Evolutionary conservation across 2,329 filamentous ascomycete genomes (phyloP), one percentile per base, ranked within the genome.

Genomic region (Talaromyces sp.): DNA sequence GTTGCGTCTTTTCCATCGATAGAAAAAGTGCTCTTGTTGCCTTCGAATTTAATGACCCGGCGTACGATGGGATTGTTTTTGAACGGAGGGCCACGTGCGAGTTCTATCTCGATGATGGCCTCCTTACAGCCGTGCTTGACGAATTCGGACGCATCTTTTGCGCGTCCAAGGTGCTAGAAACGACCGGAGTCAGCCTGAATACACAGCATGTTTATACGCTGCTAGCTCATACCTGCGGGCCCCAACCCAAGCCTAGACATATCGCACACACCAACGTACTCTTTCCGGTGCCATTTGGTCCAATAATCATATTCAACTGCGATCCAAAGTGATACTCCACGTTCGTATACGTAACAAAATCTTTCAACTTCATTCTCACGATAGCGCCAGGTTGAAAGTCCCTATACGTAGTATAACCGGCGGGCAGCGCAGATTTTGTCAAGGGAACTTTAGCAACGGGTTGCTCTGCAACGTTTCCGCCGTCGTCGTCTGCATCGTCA

Each of bases 261-360:
- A 99, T 96, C 45, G 94, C 94, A 74, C 94, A 99, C 43, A 99
- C 93, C 25, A 99, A 80, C 0, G 94, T 97, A 75, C 93, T 97
- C 76, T 99, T 99, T 57, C 94, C 94, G 0, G 94, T 97, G 35
- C 94, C 94, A 68, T 99, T 99, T n/a, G 94, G 94, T 0, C 94
- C 94, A 65, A 99, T 96, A 55, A 99, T 87, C 93, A 99, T 97
- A 71, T 99, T 99, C 68, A 99, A 75, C 70, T 89, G 93, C 0
- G 94, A 93, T 0, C 94, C 94, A 11, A 91, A 91, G 59, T 88
- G 84, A 73, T 97, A 97, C 63, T 96, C 92, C 57, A 91, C 93
- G 55, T 87, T 85, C 52, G 89, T 91, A 75, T 99, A 99, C 0
- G 94, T 99, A 57, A 99, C 91, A 66, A 99, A 99, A 73, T 97